These are phyloP conservation scores for Russula olivacea DNA, from an alignment of 768 basidiomycete species.

Conservation along the genomic window DNA sequence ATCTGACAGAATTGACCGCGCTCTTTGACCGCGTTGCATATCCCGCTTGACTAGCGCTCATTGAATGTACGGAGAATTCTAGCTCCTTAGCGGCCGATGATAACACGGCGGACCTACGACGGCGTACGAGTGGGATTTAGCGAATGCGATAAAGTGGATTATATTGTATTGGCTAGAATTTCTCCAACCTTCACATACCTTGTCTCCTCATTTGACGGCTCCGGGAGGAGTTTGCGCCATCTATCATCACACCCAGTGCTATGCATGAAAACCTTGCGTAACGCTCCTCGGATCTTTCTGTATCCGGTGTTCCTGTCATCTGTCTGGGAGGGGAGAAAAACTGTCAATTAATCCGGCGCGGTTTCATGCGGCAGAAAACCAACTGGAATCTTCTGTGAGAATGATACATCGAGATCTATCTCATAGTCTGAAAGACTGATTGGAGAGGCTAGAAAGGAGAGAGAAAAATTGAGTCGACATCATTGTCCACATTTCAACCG, in stretches of 20 bases:
- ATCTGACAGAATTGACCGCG: constrained; percentile 3
- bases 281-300: constrained; percentile 36
- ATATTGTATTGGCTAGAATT: background rate
- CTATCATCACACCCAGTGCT: constrained; percentile 26
- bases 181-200: constrained; percentile 4
- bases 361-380: background rate
- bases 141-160: background rate
- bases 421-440: constrained; percentile 30
- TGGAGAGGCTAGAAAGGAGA: constrained; percentile 4
- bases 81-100: constrained; percentile 39
- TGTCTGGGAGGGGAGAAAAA: background rate
- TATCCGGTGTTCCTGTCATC: constrained; percentile 30
- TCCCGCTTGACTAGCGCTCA: constrained; percentile 47
- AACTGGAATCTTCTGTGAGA: constrained; percentile 43
- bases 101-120: constrained; percentile 39
- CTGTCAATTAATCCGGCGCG: background rate
- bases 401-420: constrained; percentile 36
- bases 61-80: constrained; percentile 44
- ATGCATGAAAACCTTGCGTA: constrained; percentile 36
- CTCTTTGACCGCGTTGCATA: constrained; percentile 35
- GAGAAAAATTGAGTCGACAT: background rate
- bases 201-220: constrained; percentile 29
- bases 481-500: background rate
- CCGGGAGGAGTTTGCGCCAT: constrained; percentile 30
- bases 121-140: background rate